phyloP scores from a whole-genome alignment of 345 rosid species.

The Murraya paniculata region DNA sequence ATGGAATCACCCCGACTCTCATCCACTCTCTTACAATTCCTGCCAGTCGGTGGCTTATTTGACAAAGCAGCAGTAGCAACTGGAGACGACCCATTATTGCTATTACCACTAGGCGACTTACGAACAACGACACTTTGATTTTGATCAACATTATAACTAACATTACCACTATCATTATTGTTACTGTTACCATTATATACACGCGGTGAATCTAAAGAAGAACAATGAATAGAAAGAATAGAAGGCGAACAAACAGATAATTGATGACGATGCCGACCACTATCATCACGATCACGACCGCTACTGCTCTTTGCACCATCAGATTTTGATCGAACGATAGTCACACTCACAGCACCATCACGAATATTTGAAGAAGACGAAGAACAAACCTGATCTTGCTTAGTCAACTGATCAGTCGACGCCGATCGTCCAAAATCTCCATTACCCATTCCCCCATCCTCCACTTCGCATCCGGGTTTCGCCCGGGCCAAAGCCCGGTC shows the following conservation, averaged over 20 bases:
- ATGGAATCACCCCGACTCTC: conserved; percentile 24
- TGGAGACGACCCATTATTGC: conserved; percentile 22
- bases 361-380: conserved; percentile 19
- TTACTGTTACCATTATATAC: conserved; percentile 33
- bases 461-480: conserved; percentile 38
- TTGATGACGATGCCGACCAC: conserved; percentile 33
- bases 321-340: conserved; percentile 50
- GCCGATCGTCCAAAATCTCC: conserved; percentile 38
- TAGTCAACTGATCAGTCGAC: conserved; percentile 37
- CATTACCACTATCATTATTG: conserved; percentile 12
- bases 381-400: conserved; percentile 21
- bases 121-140: conserved; percentile 10
- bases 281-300: conserved; percentile 23
- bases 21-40: conserved; percentile 24
- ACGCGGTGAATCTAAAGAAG: conserved; percentile 21
- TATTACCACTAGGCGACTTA: conserved; percentile 24
- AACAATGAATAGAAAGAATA: conserved; percentile 32
- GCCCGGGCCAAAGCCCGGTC: conserved; percentile 48
- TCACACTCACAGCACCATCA: not conserved
- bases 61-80: conserved; percentile 21
- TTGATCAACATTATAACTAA: conserved; percentile 6
- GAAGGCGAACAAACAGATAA: conserved; percentile 34
- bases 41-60: conserved; percentile 35
- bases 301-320: conserved; percentile 31
- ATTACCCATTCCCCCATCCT: conserved; percentile 9